A percentile compares a stretch with the other conserved stretches of the same genome.
These are phyloP conservation scores for Houttuynia cordata DNA, from an alignment of 164 flowering plant species.

Conservation along the genomic window DNA sequence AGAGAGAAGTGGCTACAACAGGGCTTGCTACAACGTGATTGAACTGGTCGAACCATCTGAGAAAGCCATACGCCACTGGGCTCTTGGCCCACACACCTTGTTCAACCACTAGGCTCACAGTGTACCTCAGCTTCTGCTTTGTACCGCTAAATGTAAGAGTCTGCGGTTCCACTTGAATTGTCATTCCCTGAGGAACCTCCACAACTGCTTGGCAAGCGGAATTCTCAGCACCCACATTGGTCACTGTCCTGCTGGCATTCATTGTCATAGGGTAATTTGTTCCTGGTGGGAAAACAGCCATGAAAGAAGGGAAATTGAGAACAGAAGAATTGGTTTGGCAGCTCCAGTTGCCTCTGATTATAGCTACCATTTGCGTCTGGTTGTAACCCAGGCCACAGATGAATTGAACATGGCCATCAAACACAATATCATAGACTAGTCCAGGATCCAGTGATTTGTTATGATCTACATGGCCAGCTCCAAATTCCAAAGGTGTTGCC, in stretches of 20 bases:
- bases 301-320: slow-evolving; percentile 27
- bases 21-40: slow-evolving; percentile 6
- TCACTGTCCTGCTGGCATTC: slow-evolving; percentile 18
- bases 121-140: slow-evolving; percentile 14
- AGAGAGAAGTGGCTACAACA: slow-evolving; percentile 4
- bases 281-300: slow-evolving; percentile 8
- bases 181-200: slow-evolving; percentile 12
- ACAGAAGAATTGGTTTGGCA: slow-evolving; percentile 8
- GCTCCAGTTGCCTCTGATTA: slow-evolving; percentile 12
- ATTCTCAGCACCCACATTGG: slow-evolving; percentile 15
- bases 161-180: slow-evolving; percentile 11
- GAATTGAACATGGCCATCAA: slow-evolving; percentile 12
- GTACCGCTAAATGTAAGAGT: slow-evolving; percentile 16
- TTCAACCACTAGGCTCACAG: slow-evolving; percentile 1
- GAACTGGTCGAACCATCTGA: background rate
- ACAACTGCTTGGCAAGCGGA: slow-evolving; percentile 11
- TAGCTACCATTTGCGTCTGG: slow-evolving; percentile 12
- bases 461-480: slow-evolving; percentile 14
- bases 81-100: background rate
- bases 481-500: slow-evolving; percentile 13
- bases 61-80: background rate
- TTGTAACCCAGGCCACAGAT: slow-evolving; percentile 14
- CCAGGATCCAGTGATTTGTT: slow-evolving; percentile 18
- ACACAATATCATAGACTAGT: slow-evolving; percentile 13
- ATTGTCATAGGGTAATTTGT: slow-evolving; percentile 3